Conservation (phyloP, 805 yeast genomes). For the Barnettozyma sp. region DNA sequence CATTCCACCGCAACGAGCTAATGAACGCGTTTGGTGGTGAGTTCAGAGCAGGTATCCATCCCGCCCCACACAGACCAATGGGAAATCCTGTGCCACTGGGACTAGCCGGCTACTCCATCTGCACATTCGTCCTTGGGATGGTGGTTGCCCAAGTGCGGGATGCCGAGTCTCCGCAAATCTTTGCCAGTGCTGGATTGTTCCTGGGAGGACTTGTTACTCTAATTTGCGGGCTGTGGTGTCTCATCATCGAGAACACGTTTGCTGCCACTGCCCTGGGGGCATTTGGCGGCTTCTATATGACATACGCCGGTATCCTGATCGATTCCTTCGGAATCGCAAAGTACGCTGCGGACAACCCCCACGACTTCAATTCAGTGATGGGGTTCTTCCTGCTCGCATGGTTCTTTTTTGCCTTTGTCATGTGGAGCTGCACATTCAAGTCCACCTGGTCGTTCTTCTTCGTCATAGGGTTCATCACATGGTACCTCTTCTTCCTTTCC, state of each 20-base stretch:
- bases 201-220: constrained; percentile 45
- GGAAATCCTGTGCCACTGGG: constrained; percentile 48
- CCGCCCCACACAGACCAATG: constrained; percentile 13
- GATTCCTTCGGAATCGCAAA: constrained; percentile 37
- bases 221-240: constrained; percentile 46
- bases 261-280: constrained; percentile 46
- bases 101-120: constrained; percentile 39
- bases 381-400: constrained; percentile 46
- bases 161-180: constrained; percentile 35
- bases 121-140: constrained; percentile 43
- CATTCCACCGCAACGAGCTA: constrained; percentile 7
- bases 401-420: constrained; percentile 42
- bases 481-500: constrained; percentile 4
- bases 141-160: constrained; percentile 40
- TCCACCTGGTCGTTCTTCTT: constrained; percentile 10
- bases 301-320: constrained; percentile 40
- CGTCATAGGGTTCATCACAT: constrained; percentile 3
- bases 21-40: constrained; percentile 10
- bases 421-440: constrained; percentile 41
- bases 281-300: constrained; percentile 51
- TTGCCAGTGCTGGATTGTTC: constrained; percentile 41
- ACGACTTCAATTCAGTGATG: constrained; percentile 36
- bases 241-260: constrained; percentile 46
- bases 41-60: constrained; percentile 6
- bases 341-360: constrained; percentile 26